Base-by-base conservation (phyloP, 2,329 filamentous ascomycete genomes). In the Aspergillus jensenii region DNA sequence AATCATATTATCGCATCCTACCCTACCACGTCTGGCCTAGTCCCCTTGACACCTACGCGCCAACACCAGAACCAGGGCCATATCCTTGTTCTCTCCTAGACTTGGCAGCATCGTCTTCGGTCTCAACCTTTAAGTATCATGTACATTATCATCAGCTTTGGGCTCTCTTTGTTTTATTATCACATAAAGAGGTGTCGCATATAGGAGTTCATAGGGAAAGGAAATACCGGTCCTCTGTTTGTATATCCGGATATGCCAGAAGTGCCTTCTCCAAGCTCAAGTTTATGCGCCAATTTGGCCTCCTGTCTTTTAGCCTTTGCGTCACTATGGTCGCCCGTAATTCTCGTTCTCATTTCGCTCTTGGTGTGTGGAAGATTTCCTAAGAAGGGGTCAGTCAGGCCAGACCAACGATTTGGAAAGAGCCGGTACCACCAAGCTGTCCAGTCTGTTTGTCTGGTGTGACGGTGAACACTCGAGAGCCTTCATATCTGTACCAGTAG, bases 181-280 rank as follows among this genome's bases (percentile, higher is more conserved):
- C 51, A 52, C 57, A 60, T 61, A 50, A 51, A 27, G 59, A 51
- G 54, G 62, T 62, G 58, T 65, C 57, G 68, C 58, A 63, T 68
- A 62, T 63, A 62, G 67, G 67, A 70, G 64, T 72, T 64, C 59
- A 66, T 62, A 63, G 61, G 58, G 62, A 58, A 50, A 47, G 50
- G 23, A 68, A 65, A 59, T 65, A 69, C 60, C 68, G 54, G 70
- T 63, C 76, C 71, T 75, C 79, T 67, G 67, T 75, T 64, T 56
- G 74, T 66, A 64, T 74, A 58, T 59, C 71, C 59, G 66, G 74
- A 43, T 59, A 73, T 68, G 25, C 72, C 75, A 33, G 71, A 74
- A 39, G 83, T 85, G 71, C 79, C 75, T 6, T 81, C 82, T 35
- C 83, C 84, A 68, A 82, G 78, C 2, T 83, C 84, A 27, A 81